Conservation (phyloP, 495 filamentous ascomycete genomes). For the Daldinia loculata region DNA sequence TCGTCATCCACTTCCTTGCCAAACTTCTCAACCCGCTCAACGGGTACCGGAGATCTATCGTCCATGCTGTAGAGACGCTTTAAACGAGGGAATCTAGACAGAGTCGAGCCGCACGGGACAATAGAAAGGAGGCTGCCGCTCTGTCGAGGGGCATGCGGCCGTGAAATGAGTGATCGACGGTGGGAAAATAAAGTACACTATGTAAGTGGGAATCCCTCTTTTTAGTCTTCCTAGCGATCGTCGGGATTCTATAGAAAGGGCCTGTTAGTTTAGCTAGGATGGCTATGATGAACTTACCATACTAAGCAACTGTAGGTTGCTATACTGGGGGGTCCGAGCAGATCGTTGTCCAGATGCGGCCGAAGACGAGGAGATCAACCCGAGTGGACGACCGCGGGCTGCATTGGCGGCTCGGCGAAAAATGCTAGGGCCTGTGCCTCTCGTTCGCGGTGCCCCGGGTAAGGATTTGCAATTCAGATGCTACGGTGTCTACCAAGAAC, state of each 20-base stretch:
- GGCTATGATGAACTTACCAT: slow-evolving; percentile 5
- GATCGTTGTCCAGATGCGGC: slow-evolving; percentile 3
- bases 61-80: slow-evolving; percentile 10
- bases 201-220: slow-evolving; percentile 9
- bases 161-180: slow-evolving; percentile 16
- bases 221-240: neutral
- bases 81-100: neutral
- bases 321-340: slow-evolving; percentile 5
- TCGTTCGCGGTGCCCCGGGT: neutral
- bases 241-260: neutral
- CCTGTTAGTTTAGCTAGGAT: slow-evolving; percentile 5
- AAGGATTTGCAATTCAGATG: slow-evolving; percentile 27
- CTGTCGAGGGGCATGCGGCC: slow-evolving; percentile 1
- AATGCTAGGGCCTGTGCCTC: slow-evolving; percentile 2
- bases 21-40: slow-evolving; percentile 5
- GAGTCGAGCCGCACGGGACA: slow-evolving; percentile 1
- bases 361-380: slow-evolving; percentile 20
- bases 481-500: slow-evolving; percentile 15
- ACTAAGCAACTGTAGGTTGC: slow-evolving; percentile 4
- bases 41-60: slow-evolving; percentile 18
- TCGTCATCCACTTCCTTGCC: slow-evolving; percentile 30
- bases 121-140: slow-evolving; percentile 16
- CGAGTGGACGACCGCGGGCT: slow-evolving; percentile 4
- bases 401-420: slow-evolving; percentile 20
- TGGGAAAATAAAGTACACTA: slow-evolving; percentile 8